Percentiles rank a stretch among this genome's conserved stretches.
Conservation (phyloP, 129 eudicot species). For the Deinandra increscens region DNA sequence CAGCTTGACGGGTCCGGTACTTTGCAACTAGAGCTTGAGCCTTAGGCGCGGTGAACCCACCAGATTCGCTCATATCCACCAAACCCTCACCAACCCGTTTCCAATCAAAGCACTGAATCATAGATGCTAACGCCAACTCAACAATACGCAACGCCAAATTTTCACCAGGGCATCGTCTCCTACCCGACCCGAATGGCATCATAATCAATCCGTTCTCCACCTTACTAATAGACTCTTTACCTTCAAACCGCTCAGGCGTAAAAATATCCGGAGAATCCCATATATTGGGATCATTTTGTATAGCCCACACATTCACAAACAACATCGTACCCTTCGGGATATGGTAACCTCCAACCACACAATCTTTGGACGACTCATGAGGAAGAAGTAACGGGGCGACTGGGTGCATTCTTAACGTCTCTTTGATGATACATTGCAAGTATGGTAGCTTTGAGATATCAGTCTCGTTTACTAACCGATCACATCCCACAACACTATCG, state of each 20-base stretch:
- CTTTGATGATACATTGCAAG: slow-evolving; percentile 39
- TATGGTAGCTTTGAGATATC: slow-evolving; percentile 40
- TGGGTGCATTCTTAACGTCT: slow-evolving; percentile 46
- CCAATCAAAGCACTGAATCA: slow-evolving; percentile 57
- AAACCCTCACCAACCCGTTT: slow-evolving; percentile 28
- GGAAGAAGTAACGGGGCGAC: slow-evolving; percentile 33
- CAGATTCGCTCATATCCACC: slow-evolving; percentile 38
- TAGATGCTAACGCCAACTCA: slow-evolving; percentile 35
- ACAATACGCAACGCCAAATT: slow-evolving; percentile 33
- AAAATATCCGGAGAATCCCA: slow-evolving; percentile 31
- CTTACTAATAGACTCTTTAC: slow-evolving; percentile 10
- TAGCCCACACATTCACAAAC: slow-evolving; percentile 43
- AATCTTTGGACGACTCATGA: slow-evolving; percentile 43
- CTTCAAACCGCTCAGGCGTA: slow-evolving; percentile 39
- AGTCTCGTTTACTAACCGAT: slow-evolving; percentile 26
- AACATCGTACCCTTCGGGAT: slow-evolving; percentile 45
- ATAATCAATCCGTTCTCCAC: slow-evolving; percentile 24
- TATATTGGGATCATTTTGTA: slow-evolving; percentile 32
- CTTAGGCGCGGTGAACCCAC: slow-evolving; percentile 40
- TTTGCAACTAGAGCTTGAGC: slow-evolving; percentile 40
- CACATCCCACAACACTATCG: slow-evolving; percentile 25
- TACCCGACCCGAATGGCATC: slow-evolving; percentile 54
- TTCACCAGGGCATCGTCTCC: slow-evolving; percentile 54
- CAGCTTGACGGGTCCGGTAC: slow-evolving; percentile 24
- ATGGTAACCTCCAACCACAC: slow-evolving; percentile 32